A percentile compares a stretch with the other conserved stretches of the same genome.
Evolutionary conservation across 1,284 basidiomycete species (phyloP).

Genomic region (Irpex rosettiformis): DNA sequence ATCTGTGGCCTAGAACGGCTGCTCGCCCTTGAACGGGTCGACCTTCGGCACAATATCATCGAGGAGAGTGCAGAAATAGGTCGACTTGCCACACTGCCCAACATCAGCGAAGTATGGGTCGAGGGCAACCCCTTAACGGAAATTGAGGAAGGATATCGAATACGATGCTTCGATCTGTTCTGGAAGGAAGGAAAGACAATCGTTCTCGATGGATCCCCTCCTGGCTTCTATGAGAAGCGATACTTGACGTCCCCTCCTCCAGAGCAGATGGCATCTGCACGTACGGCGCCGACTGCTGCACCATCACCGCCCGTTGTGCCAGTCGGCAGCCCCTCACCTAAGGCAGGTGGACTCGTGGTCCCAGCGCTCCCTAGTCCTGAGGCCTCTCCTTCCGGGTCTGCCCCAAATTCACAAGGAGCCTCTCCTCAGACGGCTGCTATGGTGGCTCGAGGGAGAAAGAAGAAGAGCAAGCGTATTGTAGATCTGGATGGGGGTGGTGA

Average conservation of each 20-base stretch:
- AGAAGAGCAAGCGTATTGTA: slow-evolving; percentile 67
- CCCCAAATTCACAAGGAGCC: slow-evolving; percentile 40
- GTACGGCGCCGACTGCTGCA: slow-evolving; percentile 42
- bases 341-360: slow-evolving; percentile 20
- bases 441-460: slow-evolving; percentile 43
- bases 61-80: slow-evolving; percentile 86
- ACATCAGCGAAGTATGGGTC: slow-evolving; percentile 75
- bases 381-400: slow-evolving; percentile 34
- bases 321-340: slow-evolving; percentile 34
- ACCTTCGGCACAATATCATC: slow-evolving; percentile 81
- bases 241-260: slow-evolving; percentile 46
- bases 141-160: slow-evolving; percentile 68
- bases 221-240: slow-evolving; percentile 77
- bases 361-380: slow-evolving; percentile 33
- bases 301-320: slow-evolving; percentile 60
- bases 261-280: slow-evolving; percentile 50
- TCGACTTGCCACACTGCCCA: slow-evolving; percentile 75
- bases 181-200: slow-evolving; percentile 76
- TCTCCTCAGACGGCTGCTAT: slow-evolving; percentile 39
- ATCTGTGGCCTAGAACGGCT: slow-evolving; percentile 92
- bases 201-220: slow-evolving; percentile 69
- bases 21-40: slow-evolving; percentile 77
- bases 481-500: slow-evolving; percentile 51
- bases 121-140: slow-evolving; percentile 79
- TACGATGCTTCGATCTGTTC: slow-evolving; percentile 81